Evolutionary conservation across 129 eudicot species (phyloP).

Genomic region (Ambrosia trifida): DNA sequence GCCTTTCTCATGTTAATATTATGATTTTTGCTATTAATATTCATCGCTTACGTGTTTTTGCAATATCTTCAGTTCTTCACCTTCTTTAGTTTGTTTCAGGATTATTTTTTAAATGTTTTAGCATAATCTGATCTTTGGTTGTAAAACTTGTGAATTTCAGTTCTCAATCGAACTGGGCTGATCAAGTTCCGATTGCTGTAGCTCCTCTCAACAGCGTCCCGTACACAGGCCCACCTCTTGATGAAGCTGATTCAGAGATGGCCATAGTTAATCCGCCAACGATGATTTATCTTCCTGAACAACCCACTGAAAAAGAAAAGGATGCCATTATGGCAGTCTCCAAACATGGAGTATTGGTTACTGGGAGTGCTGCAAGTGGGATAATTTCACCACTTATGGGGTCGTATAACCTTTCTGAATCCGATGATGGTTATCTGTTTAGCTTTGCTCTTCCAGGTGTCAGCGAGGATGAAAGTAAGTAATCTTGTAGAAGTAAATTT

Average conservation of each 20-base stretch:
- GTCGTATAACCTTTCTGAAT: conserved; percentile 58
- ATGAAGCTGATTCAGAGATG: conserved; percentile 11
- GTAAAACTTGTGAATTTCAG: conserved; percentile 33
- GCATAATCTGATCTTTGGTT: no score
- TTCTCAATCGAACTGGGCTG: conserved; percentile 25
- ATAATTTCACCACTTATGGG: conserved; percentile 56
- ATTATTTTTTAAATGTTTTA: no score
- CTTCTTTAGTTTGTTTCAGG: no score
- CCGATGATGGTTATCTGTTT: conserved; percentile 55
- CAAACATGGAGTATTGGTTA: conserved; percentile 47
- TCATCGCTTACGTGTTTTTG: conserved; percentile 1
- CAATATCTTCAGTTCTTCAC: not conserved
- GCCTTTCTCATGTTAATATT: not conserved
- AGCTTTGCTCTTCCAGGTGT: conserved; percentile 90
- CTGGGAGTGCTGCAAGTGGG: conserved; percentile 66
- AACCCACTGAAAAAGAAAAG: conserved; percentile 52
- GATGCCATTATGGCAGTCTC: conserved; percentile 42
- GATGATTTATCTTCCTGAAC: conserved; percentile 54
- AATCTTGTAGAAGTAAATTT: no score
- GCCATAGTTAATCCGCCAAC: conserved; percentile 39
- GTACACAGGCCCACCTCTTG: conserved; percentile 40
- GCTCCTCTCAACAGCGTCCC: conserved; percentile 49
- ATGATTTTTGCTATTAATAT: conserved; percentile 1
- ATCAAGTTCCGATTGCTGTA: conserved; percentile 41
- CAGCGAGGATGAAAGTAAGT: conserved; percentile 63